Conservation (phyloP, 2,329 filamentous ascomycete genomes). For the Colletotrichum australisinense region DNA sequence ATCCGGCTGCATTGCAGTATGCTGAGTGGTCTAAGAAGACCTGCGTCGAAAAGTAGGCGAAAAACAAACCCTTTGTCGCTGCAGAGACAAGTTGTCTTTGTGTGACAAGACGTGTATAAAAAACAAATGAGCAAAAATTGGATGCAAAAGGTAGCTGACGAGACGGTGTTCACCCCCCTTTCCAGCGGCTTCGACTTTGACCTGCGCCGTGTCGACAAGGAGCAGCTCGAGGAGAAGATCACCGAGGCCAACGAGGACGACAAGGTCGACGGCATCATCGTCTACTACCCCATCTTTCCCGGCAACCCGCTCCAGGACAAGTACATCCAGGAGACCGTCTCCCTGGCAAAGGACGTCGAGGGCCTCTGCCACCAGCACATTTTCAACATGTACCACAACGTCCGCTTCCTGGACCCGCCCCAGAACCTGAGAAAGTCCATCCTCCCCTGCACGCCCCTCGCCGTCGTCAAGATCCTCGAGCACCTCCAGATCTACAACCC, state of each 20-base stretch:
- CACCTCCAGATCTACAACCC: conserved; percentile 97
- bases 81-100: background rate
- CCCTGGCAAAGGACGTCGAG: conserved; percentile 93
- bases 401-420: conserved; percentile 89
- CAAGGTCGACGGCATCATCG: conserved; percentile 87
- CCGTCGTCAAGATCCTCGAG: conserved; percentile 97
- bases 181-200: conserved; percentile 88
- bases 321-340: conserved; percentile 95
- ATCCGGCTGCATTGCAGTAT: conserved; percentile 92
- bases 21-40: conserved; percentile 98
- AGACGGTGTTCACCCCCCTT: conserved; percentile 10
- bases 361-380: conserved; percentile 93
- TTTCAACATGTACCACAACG: conserved; percentile 99
- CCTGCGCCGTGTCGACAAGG: conserved; percentile 84
- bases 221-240: conserved; percentile 90
- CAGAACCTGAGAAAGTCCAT: conserved; percentile 87
- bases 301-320: conserved; percentile 86
- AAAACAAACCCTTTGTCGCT: background rate
- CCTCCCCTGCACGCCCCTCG: conserved; percentile 93
- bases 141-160: conserved; percentile 34
- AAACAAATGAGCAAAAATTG: background rate
- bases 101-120: background rate
- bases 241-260: conserved; percentile 84
- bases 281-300: conserved; percentile 97
- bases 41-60: conserved; percentile 89